These are phyloP conservation scores for Talaromyces sp. DNA, from an alignment of 2,329 filamentous ascomycete species.

Conservation along the genomic window DNA sequence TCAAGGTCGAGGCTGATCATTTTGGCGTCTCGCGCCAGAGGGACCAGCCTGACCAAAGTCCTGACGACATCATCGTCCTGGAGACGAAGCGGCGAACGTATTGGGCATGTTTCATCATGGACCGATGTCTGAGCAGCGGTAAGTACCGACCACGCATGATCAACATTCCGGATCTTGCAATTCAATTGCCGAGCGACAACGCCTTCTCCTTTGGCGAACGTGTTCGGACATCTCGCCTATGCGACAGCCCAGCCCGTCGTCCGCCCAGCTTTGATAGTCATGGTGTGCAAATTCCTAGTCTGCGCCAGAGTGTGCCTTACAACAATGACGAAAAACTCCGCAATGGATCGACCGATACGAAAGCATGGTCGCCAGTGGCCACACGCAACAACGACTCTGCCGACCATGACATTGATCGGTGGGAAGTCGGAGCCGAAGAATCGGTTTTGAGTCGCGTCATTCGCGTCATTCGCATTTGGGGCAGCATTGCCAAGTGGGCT, in stretches of 20 bases:
- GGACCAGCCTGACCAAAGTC: slow-evolving; percentile 31
- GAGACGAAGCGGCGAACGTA: slow-evolving; percentile 48
- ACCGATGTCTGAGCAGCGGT: slow-evolving; percentile 42
- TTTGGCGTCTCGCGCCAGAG: slow-evolving; percentile 26
- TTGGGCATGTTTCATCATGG: slow-evolving; percentile 51
- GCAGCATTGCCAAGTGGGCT: slow-evolving; percentile 51
- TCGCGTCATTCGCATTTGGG: slow-evolving; percentile 50
- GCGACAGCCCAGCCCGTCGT: slow-evolving; percentile 35
- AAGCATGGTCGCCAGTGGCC: slow-evolving; percentile 34
- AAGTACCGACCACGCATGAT: slow-evolving; percentile 51
- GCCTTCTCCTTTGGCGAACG: slow-evolving; percentile 52
- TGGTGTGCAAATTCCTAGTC: slow-evolving; percentile 36
- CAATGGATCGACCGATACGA: slow-evolving; percentile 27
- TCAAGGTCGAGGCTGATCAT: slow-evolving; percentile 32
- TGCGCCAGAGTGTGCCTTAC: slow-evolving; percentile 34
- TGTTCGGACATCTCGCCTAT: slow-evolving; percentile 46
- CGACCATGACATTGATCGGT: slow-evolving; percentile 42
- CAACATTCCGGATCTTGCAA: slow-evolving; percentile 42
- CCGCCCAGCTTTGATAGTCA: slow-evolving; percentile 33
- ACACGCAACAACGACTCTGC: slow-evolving; percentile 33
- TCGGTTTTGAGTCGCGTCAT: slow-evolving; percentile 50
- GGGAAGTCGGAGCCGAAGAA: slow-evolving; percentile 50
- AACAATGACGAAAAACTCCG: slow-evolving; percentile 34
- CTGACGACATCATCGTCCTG: slow-evolving; percentile 47
- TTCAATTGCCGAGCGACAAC: slow-evolving; percentile 29